A percentile compares a stretch with the other conserved stretches of the same genome.
Evolutionary conservation across 768 basidiomycete species (phyloP).

Genomic region (Paxillus involutus): DNA sequence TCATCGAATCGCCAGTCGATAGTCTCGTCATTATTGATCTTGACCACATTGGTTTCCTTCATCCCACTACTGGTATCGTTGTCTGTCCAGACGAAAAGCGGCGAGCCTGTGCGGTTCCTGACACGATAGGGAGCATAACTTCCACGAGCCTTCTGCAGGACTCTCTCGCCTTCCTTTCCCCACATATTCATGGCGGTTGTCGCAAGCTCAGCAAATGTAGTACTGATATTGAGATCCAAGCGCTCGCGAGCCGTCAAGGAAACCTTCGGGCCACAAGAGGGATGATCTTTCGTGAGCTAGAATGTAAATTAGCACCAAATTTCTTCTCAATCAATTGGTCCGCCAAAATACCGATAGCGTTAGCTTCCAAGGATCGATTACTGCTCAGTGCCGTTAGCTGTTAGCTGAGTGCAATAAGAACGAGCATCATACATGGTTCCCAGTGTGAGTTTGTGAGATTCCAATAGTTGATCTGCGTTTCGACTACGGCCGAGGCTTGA

Average conservation of each 20-base stretch:
- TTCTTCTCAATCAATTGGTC: background rate
- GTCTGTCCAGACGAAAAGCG: conserved; percentile 86
- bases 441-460: conserved; percentile 97
- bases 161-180: conserved; percentile 69
- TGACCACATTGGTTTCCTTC: conserved; percentile 51
- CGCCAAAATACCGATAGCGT: conserved; percentile 54
- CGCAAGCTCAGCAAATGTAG: conserved; percentile 85
- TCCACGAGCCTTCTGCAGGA: conserved; percentile 77
- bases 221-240: conserved; percentile 88
- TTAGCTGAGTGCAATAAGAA: background rate
- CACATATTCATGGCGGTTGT: conserved; percentile 71
- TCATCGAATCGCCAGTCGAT: conserved; percentile 98
- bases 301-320: conserved; percentile 9
- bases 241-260: conserved; percentile 75
- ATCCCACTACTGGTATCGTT: conserved; percentile 50
- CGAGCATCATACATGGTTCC: conserved; percentile 73
- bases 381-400: conserved; percentile 36
- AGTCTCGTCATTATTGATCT: conserved; percentile 70
- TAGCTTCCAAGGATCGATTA: conserved; percentile 97
- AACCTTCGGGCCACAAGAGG: conserved; percentile 53
- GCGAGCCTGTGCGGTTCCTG: conserved; percentile 86
- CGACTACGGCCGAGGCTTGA: conserved; percentile 78
- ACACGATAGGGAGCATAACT: conserved; percentile 93
- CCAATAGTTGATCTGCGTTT: conserved; percentile 90
- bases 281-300: conserved; percentile 55